Base-by-base conservation (phyloP, 306 rosid genomes). In the Sesbania bispinosa region DNA sequence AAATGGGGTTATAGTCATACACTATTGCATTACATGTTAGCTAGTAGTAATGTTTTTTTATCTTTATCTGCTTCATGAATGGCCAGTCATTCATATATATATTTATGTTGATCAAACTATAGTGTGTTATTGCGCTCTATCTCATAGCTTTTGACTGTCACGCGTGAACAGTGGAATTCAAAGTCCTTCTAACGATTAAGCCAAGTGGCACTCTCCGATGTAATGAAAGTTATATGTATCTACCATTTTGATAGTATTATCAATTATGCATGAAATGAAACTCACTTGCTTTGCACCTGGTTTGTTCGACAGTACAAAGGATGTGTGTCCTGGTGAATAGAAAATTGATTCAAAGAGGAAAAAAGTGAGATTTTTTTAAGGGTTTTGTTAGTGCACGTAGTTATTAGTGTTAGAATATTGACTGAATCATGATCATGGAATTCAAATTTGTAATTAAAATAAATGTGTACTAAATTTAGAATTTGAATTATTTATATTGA, bases 101-200 rank as follows among this genome's bases (percentile, higher is more conserved):
- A n/a, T 69, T 36, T 65, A 50, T 64, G 38, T 66, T 21, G 7
- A 59, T 66, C 51, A 39, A 52, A 58, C 9, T 7, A 2, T n/a
- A 19, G 4, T 36, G n/a, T n/a, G 82, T 18, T 88, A 88, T 85
- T 88, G 98, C 91, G 89, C 15, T 88, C 86, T 86, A 79, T 89
- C 95, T 85, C 33, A 45, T 52, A 64, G 55, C 88, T 83, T 90
- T 86, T 83, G 89, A 79, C 82, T 53, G 5, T 73, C 92, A 89
- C 88, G 96, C 96, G 81, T 76, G 63, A 74, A 69, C 80, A 27
- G 52, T 69, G 81, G 80, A 54, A 75, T 64, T 82, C 81, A 72
- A 79, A 68, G 72, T 47, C 39, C 45, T 23, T 6, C 16, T 27
- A 7, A 0, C 20, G 35, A 41, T n/a, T 61, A 79, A 26, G 27